Evolutionary conservation across 2,329 filamentous ascomycete genomes (phyloP), one percentile per base, ranked within the genome.

Genomic region (Diplodia mutila): DNA sequence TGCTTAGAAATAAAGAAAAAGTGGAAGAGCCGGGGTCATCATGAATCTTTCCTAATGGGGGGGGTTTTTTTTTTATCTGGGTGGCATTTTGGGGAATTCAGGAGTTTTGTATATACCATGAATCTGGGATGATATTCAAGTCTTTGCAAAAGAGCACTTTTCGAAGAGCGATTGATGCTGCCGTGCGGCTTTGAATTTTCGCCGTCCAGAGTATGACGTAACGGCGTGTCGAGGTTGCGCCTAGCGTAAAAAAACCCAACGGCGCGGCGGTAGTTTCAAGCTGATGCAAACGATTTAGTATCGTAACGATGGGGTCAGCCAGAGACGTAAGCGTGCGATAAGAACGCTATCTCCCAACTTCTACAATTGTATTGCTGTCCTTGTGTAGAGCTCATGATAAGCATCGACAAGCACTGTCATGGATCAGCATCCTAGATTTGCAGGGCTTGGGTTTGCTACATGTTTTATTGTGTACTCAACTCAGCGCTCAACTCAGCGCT

Each of bases 71-170:
- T 48, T 21, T 7, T 32, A 32, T 54, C 18, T 27, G 39, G 64
- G 39, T 29, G 52, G 52, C 52, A 57, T 53, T 37, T 23, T 66
- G 25, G 29, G 27, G 18, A 51, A 66, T 51, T 57, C 27, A 11
- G 64, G 64, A 46, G 52, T 66, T 65, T 49, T 66, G 64, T 57
- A 66, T 57, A 57, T 66, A 48, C 64, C 64, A 66, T 57, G 64
- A 46, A 49, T 57, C 51, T 27, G 51, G 53, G 23, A 57, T n/a
- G 64, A 34, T 57, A 57, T 66, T 27, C 23, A 66, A 21, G 29
- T 66, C 23, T 57, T 57, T 54, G 11, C 34, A 9, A 37, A 11
- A 37, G 11, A 34, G 29, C 29, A 32, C 29, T 32, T 32, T 8
- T 2, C 29, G 52, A 65, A 27, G 48, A 64, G 18, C 5, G n/a